Conservation (phyloP, 2,329 filamentous ascomycete species). For the Rutstroemia sp. region DNA sequence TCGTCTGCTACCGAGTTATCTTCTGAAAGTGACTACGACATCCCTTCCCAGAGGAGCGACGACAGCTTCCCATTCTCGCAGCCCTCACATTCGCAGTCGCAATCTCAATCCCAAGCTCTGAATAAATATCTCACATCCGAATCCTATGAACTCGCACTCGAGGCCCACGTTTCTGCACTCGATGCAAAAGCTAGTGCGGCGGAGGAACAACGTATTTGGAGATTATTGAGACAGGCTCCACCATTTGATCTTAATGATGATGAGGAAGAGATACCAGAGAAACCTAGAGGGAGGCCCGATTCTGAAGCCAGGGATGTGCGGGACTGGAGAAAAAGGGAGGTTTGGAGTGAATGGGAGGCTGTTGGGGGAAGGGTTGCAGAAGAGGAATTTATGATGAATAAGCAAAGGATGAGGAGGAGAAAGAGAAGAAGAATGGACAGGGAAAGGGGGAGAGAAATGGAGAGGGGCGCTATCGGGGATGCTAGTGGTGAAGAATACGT, state of each 20-base stretch:
- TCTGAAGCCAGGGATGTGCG: neutral
- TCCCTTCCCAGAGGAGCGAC: neutral
- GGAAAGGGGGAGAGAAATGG: neutral
- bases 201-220: conserved; percentile 27
- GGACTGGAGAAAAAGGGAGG: conserved; percentile 25
- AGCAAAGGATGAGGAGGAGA: conserved; percentile 11
- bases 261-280: conserved; percentile 4
- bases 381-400: conserved; percentile 21
- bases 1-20: neutral
- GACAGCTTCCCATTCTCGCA: neutral
- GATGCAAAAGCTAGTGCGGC: conserved; percentile 20
- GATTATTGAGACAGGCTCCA: conserved; percentile 21
- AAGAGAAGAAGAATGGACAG: conserved; percentile 5
- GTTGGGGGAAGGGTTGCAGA: conserved; percentile 16
- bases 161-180: conserved; percentile 7
- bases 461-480: neutral
- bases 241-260: conserved; percentile 21
- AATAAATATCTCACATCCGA: neutral
- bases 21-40: neutral
- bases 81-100: neutral
- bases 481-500: neutral
- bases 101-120: neutral
- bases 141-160: conserved; percentile 1
- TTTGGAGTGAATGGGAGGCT: conserved; percentile 27
- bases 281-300: neutral